A percentile compares a stretch with the other conserved stretches of the same genome.
These are phyloP conservation scores for Brassica incana DNA, from an alignment of 345 rosid genomes.

Conservation along the genomic window DNA sequence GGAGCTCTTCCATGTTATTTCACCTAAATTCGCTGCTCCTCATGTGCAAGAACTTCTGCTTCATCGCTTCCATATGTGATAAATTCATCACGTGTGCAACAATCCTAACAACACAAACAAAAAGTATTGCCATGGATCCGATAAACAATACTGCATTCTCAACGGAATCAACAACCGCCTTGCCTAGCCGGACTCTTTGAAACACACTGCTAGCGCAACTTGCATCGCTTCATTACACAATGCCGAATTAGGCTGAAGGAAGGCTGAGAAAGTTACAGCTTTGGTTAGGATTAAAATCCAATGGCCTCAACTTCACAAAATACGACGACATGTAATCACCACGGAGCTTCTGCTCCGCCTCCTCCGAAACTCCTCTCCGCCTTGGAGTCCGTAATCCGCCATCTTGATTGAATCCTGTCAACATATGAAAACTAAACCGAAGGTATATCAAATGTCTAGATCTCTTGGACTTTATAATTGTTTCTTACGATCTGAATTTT, in stretches of 20 bases:
- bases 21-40: conserved; percentile 61
- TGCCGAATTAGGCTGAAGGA: not conserved
- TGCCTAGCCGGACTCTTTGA: conserved; percentile 39
- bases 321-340: too few relatives aligned
- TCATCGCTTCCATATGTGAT: conserved; percentile 71
- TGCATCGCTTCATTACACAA: conserved; percentile 40
- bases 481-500: too few relatives aligned
- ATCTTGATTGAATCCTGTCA: too few relatives aligned
- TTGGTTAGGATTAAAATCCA: not conserved
- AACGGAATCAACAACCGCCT: not conserved
- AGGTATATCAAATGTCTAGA: too few relatives aligned
- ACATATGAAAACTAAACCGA: too few relatives aligned
- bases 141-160: conserved; percentile 9
- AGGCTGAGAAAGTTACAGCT: conserved; percentile 6
- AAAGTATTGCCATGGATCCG: not conserved
- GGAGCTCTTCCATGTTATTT: conserved; percentile 81
- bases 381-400: too few relatives aligned
- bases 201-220: conserved; percentile 91
- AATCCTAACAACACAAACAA: conserved; percentile 57
- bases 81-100: conserved; percentile 84
- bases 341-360: too few relatives aligned
- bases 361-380: too few relatives aligned
- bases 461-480: too few relatives aligned
- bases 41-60: conserved; percentile 69
- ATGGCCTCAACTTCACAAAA: too few relatives aligned